These are phyloP conservation scores for Prototheca wickerhamii DNA, from an alignment of 163 green algal species.

Conservation along the genomic window DNA sequence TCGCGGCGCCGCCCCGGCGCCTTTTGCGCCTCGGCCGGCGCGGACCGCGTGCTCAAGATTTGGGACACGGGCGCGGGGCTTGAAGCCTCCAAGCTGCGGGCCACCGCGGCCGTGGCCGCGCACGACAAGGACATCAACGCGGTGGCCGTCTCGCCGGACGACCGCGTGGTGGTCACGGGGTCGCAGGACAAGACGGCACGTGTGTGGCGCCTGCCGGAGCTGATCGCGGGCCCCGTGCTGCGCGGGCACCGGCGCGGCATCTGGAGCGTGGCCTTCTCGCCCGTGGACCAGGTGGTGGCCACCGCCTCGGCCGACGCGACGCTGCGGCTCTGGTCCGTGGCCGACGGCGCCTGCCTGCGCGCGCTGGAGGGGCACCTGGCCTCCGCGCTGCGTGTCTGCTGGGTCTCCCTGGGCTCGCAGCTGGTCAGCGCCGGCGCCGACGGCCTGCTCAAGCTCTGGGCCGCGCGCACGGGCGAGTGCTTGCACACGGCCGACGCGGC, in stretches of 20 bases:
- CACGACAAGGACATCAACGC: constrained; percentile 98
- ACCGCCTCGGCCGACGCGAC: constrained; percentile 27
- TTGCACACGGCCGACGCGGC: constrained; percentile 85
- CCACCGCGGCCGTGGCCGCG: constrained; percentile 63
- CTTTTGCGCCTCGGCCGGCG: constrained; percentile 59
- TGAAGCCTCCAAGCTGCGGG: constrained; percentile 31
- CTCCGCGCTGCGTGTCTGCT: constrained; percentile 71
- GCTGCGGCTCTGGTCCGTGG: constrained; percentile 77
- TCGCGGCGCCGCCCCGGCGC: constrained; percentile 24
- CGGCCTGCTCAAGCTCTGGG: constrained; percentile 94
- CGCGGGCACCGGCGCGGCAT: constrained; percentile 86
- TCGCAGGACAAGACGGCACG: constrained; percentile 58
- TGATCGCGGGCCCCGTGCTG: constrained; percentile 52
- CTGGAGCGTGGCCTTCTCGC: constrained; percentile 85
- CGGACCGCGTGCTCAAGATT: constrained; percentile 81
- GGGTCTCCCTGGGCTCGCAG: constrained; percentile 65
- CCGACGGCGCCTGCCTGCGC: constrained; percentile 71
- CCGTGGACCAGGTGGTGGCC: constrained; percentile 65
- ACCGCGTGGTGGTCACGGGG: constrained; percentile 65
- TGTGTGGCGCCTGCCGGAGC: constrained; percentile 71
- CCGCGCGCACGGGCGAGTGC: constrained; percentile 60
- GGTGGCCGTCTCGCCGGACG: constrained; percentile 65
- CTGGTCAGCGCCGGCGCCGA: constrained; percentile 66
- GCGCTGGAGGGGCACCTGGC: constrained; percentile 86
- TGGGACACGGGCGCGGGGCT: constrained; percentile 14